Evolutionary conservation across 768 basidiomycete species (phyloP).

Genomic region (Leccinum boreale): DNA sequence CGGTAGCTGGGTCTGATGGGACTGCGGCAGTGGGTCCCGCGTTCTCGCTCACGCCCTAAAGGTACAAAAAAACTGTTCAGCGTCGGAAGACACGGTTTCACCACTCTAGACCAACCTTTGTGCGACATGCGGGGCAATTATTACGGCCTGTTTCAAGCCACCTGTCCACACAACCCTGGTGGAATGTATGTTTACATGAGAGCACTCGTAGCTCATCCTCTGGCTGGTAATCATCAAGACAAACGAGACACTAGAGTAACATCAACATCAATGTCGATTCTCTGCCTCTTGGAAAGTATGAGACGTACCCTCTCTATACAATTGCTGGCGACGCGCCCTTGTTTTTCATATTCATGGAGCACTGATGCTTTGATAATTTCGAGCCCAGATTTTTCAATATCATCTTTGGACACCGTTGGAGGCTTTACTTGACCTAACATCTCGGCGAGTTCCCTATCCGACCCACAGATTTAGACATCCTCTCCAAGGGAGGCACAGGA

Average conservation of each 20-base stretch:
- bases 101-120: constrained; percentile 47
- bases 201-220: constrained; percentile 81
- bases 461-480: not conserved
- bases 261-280: not conserved
- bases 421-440: constrained; percentile 80
- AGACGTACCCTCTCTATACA: constrained; percentile 72
- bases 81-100: not conserved
- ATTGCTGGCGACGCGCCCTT: constrained; percentile 68
- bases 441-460: constrained; percentile 72
- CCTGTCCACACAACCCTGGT: constrained; percentile 81
- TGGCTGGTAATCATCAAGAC: constrained; percentile 78
- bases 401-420: constrained; percentile 76
- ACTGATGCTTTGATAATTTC: constrained; percentile 60
- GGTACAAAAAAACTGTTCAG: not conserved
- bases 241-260: constrained; percentile 66
- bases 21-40: constrained; percentile 8
- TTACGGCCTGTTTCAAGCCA: constrained; percentile 87
- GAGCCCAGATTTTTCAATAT: constrained; percentile 82
- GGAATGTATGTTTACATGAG: constrained; percentile 86
- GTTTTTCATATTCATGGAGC: constrained; percentile 52
- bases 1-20: not conserved
- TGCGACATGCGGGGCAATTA: constrained; percentile 89
- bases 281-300: not conserved
- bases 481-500: not conserved
- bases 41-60: constrained; percentile 27